Conservation (phyloP, 441 rosid genomes). For the Omphalea diandra region DNA sequence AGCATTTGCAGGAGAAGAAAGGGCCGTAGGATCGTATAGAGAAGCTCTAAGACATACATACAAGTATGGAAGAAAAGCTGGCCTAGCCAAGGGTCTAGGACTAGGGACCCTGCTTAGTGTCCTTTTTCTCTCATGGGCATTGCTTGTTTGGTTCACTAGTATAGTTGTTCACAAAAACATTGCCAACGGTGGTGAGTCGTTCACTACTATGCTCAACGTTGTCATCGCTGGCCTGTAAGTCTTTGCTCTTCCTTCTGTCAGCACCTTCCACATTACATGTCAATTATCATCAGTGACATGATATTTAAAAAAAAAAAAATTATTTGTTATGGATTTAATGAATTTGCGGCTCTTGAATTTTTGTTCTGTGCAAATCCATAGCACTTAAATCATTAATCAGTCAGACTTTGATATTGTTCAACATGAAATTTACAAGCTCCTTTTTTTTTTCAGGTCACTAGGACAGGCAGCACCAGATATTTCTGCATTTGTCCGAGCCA, state of each 20-base stretch:
- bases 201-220: conserved; percentile 99
- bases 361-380: neutral
- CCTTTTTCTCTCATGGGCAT: conserved; percentile 91
- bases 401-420: neutral
- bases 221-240: conserved; percentile 92
- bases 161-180: conserved; percentile 77
- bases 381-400: neutral
- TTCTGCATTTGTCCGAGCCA: conserved; percentile 72
- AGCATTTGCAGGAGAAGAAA: conserved; percentile 92
- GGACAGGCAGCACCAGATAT: conserved; percentile 92
- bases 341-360: neutral
- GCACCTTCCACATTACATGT: neutral
- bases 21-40: conserved; percentile 62
- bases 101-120: conserved; percentile 81
- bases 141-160: conserved; percentile 94
- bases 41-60: conserved; percentile 71
- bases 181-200: conserved; percentile 84
- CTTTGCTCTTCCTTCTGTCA: neutral
- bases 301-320: too few relatives aligned
- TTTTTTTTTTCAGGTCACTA: conserved; percentile 52
- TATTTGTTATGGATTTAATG: neutral
- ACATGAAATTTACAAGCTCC: neutral
- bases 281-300: too few relatives aligned
- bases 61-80: conserved; percentile 74
- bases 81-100: conserved; percentile 86